Percentiles rank a stretch among this genome's conserved stretches.
These are phyloP conservation scores for Fraxinus excelsior DNA, from an alignment of 257 asterid species.

Conservation along the genomic window DNA sequence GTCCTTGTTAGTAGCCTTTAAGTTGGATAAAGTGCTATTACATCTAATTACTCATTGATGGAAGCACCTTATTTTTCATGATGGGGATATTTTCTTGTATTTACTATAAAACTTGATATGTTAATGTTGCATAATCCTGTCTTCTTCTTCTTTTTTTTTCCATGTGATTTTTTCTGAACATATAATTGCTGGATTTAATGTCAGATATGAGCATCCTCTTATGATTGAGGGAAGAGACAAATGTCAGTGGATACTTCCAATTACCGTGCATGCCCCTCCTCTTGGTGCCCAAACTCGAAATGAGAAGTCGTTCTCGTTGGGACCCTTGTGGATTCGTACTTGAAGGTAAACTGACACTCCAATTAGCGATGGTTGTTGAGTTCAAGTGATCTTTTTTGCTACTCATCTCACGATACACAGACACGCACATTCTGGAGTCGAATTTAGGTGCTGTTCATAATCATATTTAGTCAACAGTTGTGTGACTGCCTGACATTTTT, in stretches of 20 bases:
- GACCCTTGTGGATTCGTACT: constrained; percentile 71
- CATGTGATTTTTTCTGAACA: constrained; percentile 3
- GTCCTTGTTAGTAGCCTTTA: not conserved
- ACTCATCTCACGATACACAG: not conserved
- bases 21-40: too few species aligned
- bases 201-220: constrained; percentile 96
- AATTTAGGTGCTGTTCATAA: not conserved
- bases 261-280: constrained; percentile 93
- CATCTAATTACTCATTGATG: not conserved
- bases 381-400: constrained; percentile 4
- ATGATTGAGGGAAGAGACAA: constrained; percentile 90
- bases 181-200: constrained; percentile 8
- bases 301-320: constrained; percentile 58
- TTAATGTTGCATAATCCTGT: not conserved
- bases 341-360: constrained; percentile 50
- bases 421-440: not conserved
- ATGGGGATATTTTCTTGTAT: not conserved
- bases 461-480: too few species aligned
- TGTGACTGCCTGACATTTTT: not conserved
- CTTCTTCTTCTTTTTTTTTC: too few species aligned
- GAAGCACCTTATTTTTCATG: not conserved
- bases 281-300: constrained; percentile 61
- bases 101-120: not conserved
- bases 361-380: not conserved
- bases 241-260: constrained; percentile 95